A percentile compares a stretch with the other conserved stretches of the same genome.
These are phyloP conservation scores for Candida neerlandica DNA, from an alignment of 1,139 yeast species.

Conservation along the genomic window DNA sequence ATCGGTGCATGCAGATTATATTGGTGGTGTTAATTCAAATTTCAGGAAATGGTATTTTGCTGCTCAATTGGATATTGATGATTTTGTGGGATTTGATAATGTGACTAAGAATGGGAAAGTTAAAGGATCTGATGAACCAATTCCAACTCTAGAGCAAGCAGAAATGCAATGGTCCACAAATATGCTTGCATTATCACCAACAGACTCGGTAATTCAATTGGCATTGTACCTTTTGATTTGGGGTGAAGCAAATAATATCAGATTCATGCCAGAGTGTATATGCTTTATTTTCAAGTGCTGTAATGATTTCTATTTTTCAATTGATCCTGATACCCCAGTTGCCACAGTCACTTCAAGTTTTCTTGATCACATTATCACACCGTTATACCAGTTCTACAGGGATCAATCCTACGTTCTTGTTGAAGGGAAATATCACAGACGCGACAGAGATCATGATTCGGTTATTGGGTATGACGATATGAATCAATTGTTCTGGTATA, in stretches of 20 bases:
- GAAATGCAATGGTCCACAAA: conserved; percentile 73
- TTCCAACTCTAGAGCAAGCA: conserved; percentile 59
- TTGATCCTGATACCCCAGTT: conserved; percentile 32
- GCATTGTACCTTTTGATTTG: conserved; percentile 74
- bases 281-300: conserved; percentile 82
- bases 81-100: conserved; percentile 73
- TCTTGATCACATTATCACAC: conserved; percentile 72
- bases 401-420: conserved; percentile 51
- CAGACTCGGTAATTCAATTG: conserved; percentile 64
- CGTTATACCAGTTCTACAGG: conserved; percentile 65
- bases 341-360: conserved; percentile 34
- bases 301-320: conserved; percentile 61
- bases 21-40: conserved; percentile 92
- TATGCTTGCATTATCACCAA: conserved; percentile 57
- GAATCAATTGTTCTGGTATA: conserved; percentile 64
- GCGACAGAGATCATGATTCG: conserved; percentile 55
- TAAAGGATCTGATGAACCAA: conserved; percentile 39
- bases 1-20: conserved; percentile 70
- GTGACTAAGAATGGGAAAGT: conserved; percentile 38
- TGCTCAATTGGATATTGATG: conserved; percentile 85
- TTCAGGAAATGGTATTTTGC: conserved; percentile 97
- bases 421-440: conserved; percentile 40
- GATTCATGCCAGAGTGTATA: conserved; percentile 85
- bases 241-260: conserved; percentile 86
- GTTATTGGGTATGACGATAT: conserved; percentile 66